These are phyloP conservation scores for Mycena vitilis DNA, from an alignment of 768 basidiomycete genomes.

Conservation along the genomic window DNA sequence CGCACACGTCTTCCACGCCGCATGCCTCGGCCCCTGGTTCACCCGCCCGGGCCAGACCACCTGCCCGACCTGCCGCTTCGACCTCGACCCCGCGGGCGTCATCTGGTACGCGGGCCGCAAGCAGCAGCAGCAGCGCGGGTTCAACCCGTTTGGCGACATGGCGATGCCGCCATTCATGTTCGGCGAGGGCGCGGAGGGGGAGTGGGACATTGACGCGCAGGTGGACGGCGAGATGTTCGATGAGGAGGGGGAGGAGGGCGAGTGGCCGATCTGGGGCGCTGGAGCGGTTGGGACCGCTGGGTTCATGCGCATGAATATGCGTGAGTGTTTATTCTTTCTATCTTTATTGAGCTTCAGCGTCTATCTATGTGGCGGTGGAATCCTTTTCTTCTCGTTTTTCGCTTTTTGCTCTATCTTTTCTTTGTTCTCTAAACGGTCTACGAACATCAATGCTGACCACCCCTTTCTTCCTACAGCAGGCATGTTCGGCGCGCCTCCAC, in stretches of 20 bases:
- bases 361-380: no score
- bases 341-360: background rate
- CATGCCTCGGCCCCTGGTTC: slow-evolving; percentile 87
- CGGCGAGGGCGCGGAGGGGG: no score
- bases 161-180: background rate
- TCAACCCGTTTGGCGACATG: background rate
- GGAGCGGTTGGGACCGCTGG: no score
- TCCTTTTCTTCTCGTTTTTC: background rate
- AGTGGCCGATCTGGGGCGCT: no score
- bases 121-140: background rate
- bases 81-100: slow-evolving; percentile 83
- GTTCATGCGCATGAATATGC: no score
- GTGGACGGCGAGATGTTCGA: no score
- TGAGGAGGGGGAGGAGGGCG: no score
- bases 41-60: slow-evolving; percentile 82
- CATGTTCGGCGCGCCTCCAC: background rate
- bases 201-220: no score
- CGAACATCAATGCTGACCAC: background rate
- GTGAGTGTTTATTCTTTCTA: no score
- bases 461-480: background rate
- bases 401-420: background rate
- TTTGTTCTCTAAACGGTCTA: background rate
- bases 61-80: slow-evolving; percentile 86
- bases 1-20: slow-evolving; percentile 84
- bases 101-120: slow-evolving; percentile 36